Evolutionary conservation across 805 yeast species (phyloP), one percentile per base, ranked within the genome.

Genomic region (Candida germanica): DNA sequence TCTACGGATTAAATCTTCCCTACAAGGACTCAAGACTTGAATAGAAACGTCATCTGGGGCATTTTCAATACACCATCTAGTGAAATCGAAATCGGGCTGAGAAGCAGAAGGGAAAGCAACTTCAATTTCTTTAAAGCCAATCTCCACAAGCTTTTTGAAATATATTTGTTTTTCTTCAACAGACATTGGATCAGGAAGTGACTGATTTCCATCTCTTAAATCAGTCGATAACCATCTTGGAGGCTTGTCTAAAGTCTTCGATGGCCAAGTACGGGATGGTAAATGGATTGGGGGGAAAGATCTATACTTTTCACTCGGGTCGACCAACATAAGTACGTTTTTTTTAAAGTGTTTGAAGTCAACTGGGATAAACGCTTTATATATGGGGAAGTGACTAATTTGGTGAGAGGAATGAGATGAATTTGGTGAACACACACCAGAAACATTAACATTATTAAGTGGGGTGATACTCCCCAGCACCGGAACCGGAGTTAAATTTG

Each of bases 201-300:
- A 80, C 63, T 84, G 93, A 59, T 84, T 84, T 21, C 94, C 94
- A 54, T 84, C 94, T 50, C 94, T 73, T 43, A 84, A 69, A 53
- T 85, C 94, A 3, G 94, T 84, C 14, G 89, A 80, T 31, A 85
- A 66, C 93, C 93, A 84, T 47, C 93, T 67, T 14, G 94, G 94
- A 3, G 88, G 75, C 53, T 74, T 74, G 33, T 64, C 65, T 38
- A 85, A 55, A 11, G 71, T 59, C 40, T 70, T 69, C 24, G 68
- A 52, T 1, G 94, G 94, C 94, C 94, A 84, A 43, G 73, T 71
- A 39, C 93, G 73, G 42, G 78, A 66, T 3, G 80, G 76, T 43
- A 85, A 61, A 29, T 77, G 52, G 18, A 80, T 56, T 1, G 80
- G 71, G 12, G 68, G 64, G 54, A 80, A 83, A 25, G 75, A 63